phyloP scores from a whole-genome alignment of 73 alveolate species.

The Paramecium caudatum region DNA sequence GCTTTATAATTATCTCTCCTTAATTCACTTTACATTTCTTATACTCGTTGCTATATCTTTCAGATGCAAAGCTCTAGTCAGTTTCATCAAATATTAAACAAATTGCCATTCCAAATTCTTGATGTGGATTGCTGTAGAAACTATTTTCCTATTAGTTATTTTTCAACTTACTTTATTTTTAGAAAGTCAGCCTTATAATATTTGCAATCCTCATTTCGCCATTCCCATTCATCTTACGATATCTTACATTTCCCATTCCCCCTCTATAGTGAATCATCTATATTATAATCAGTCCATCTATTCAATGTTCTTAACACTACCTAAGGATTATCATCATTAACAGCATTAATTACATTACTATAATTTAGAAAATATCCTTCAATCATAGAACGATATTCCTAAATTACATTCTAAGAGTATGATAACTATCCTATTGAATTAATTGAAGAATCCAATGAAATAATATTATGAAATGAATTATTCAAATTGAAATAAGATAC shows the following conservation, averaged over 20 bases:
- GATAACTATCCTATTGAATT: neutral
- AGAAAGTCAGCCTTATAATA: slow-evolving; percentile 20
- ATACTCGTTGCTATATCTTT: neutral
- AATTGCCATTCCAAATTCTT: slow-evolving; percentile 60
- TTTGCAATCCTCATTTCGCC: slow-evolving; percentile 4
- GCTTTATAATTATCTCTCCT: neutral
- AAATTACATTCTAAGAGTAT: neutral
- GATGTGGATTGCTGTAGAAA: slow-evolving; percentile 35
- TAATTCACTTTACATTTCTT: slow-evolving; percentile 25
- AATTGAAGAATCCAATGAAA: neutral
- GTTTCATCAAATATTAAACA: slow-evolving; percentile 18
- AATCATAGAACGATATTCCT: neutral
- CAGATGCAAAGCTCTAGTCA: neutral
- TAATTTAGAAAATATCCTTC: neutral
- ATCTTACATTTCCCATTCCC: neutral
- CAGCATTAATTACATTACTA: neutral
- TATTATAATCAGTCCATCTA: slow-evolving; percentile 35
- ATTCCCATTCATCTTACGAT: slow-evolving; percentile 58
- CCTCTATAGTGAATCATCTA: neutral
- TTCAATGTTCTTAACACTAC: neutral
- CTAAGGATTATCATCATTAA: neutral
- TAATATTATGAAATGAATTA: neutral
- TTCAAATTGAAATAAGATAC: neutral
- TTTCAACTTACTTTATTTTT: neutral
- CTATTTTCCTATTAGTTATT: slow-evolving; percentile 23